Percentiles rank a stretch among this genome's conserved stretches.
Conservation (phyloP, 768 basidiomycete genomes). For the Porphyrellus cyaneotinctus region DNA sequence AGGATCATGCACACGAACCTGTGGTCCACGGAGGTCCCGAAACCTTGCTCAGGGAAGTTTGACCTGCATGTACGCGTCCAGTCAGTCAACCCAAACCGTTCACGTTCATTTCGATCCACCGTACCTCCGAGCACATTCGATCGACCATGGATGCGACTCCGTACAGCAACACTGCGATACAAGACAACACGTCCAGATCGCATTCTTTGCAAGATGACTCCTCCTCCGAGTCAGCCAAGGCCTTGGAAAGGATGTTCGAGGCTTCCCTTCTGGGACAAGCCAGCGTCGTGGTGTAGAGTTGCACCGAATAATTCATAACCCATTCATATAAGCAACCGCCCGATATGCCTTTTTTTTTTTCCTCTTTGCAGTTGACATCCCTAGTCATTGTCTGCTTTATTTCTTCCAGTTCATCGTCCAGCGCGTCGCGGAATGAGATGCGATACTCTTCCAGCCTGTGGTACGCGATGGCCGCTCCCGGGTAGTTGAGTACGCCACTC, state of each 20-base stretch:
- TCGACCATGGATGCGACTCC: not conserved
- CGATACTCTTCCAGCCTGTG: not conserved
- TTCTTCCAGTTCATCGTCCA: not conserved
- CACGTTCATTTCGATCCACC: not conserved
- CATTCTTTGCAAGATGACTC: too few species aligned
- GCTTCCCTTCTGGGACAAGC: not conserved
- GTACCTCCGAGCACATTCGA: not conserved
- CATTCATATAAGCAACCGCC: not conserved
- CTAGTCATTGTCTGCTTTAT: too few species aligned
- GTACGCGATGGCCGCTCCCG: not conserved
- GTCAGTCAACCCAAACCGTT: not conserved
- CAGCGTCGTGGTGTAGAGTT: not conserved
- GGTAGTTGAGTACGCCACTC: not conserved
- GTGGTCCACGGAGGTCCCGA: too few species aligned
- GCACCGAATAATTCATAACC: not conserved
- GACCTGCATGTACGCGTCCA: not conserved
- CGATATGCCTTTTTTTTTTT: not conserved
- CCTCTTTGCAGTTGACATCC: not conserved
- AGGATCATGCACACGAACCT: too few species aligned
- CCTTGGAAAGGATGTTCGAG: not conserved
- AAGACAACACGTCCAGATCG: not conserved
- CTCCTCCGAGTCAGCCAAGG: too few species aligned
- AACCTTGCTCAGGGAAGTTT: too few species aligned
- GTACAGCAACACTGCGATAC: not conserved
- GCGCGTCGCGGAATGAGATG: not conserved